Evolutionary conservation across 2,329 filamentous ascomycete species (phyloP), one percentile per base, ranked within the genome.

Genomic region (Fusarium buxicola): DNA sequence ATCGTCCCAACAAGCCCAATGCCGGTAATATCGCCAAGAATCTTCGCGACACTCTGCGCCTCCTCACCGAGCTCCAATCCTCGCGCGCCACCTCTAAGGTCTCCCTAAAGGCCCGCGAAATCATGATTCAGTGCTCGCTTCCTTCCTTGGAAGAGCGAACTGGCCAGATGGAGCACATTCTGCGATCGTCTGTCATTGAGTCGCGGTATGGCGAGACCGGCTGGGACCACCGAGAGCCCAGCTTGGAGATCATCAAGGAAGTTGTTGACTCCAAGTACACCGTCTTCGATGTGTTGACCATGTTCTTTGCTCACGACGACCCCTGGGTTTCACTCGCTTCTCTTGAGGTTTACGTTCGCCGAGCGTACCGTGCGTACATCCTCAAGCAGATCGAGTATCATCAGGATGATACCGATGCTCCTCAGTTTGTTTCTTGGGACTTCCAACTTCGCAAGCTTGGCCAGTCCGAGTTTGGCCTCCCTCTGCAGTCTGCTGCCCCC

Each of bases 191-290:
- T 1, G 95, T 99, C 18, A 88, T 97, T 8, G 93, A 99, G 77
- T 97, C 94, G n/a, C 89, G 92, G 69, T 99, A 99, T 73, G 95
- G 95, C 58, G 95, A 99, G 84, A 94, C 92, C 59, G 94, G 94
- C 47, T 97, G 92, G 91, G 94, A 97, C 65, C 95, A 99, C 80
- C 86, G 95, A 67, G 92, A 97, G 78, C 95, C 95, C 43, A 92
- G 90, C 78, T 82, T 96, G 50, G 91, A 96, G 18, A 84, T 96
- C 65, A 90, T 99, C 80, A 97, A 97, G 83, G 95, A 99, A 78
- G 94, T 99, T 28, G 92, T 99, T 48, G 95, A 99, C 78, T 98
- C 95, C 51, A 96, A 96, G 81, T 98, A 96, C 82, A 98, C 94
- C 36, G 95, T 99, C 65, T 97, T 97, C 70, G 95, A 99, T 74